Percentiles rank a stretch among this genome's conserved stretches.
Conservation (phyloP, 78 protist genomes). For the Chrysochromulina tobinii region DNA sequence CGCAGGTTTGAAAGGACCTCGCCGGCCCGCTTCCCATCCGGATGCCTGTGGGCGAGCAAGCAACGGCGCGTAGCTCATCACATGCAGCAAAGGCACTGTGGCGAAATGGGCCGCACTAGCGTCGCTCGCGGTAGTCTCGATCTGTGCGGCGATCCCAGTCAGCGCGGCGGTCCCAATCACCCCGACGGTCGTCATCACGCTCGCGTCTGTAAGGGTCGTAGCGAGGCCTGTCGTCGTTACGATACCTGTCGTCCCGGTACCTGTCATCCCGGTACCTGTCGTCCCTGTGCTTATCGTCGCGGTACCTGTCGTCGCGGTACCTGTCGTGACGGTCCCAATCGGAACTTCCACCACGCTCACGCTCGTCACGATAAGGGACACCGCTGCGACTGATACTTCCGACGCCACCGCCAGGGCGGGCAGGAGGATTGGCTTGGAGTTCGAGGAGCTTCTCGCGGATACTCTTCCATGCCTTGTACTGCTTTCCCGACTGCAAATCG, state of each 20-base stretch:
- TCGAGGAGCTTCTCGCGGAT: not conserved
- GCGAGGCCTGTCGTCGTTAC: not conserved
- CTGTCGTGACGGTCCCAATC: not conserved
- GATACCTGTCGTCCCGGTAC: not conserved
- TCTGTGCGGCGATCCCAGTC: not conserved
- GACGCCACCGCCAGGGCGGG: not conserved
- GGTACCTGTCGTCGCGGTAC: not conserved
- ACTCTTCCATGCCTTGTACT: constrained; percentile 1
- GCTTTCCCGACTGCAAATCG: not conserved
- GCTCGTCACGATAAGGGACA: too few relatives aligned
- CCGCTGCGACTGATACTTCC: not conserved
- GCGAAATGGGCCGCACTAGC: too few relatives aligned
- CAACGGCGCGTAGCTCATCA: too few relatives aligned
- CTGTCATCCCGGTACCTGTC: not conserved
- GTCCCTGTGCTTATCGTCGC: not conserved
- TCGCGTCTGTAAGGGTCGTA: not conserved
- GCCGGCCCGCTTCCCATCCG: too few relatives aligned
- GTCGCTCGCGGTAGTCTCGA: too few relatives aligned
- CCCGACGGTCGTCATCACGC: not conserved
- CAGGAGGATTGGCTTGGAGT: not conserved
- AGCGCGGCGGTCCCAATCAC: not conserved
- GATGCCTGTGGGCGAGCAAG: too few relatives aligned
- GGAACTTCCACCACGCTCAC: too few relatives aligned
- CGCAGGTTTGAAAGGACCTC: too few relatives aligned
- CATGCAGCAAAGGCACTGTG: too few relatives aligned